Percentiles rank a stretch among this genome's conserved stretches.
Conservation (phyloP, 768 basidiomycete genomes). For the Cystobasidium tubakii region DNA sequence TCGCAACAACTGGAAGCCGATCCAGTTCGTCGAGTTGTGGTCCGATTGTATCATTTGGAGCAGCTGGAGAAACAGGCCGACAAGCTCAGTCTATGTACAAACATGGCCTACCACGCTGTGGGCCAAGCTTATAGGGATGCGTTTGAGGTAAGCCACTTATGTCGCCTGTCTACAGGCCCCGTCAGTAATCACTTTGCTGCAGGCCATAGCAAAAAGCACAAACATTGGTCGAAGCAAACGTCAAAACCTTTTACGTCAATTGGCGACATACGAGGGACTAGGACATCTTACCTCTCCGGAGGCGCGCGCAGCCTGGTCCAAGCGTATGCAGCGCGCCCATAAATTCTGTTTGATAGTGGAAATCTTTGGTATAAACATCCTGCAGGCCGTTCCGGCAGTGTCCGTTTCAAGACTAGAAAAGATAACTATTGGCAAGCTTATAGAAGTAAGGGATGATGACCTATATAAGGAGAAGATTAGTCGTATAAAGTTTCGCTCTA, state of each 20-base stretch:
- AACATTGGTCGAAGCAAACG: conserved; percentile 4
- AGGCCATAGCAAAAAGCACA: not conserved
- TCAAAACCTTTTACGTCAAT: conserved; percentile 1
- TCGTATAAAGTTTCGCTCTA: not conserved
- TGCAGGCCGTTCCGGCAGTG: not conserved
- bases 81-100: conserved; percentile 7
- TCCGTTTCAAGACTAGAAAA: conserved; percentile 1
- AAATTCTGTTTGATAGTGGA: not conserved
- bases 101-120: not conserved
- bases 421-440: not conserved
- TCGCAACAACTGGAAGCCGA: not conserved
- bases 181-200: conserved; percentile 2
- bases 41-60: not conserved
- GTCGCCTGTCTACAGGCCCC: not conserved
- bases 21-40: conserved; percentile 10
- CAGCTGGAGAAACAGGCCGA: conserved; percentile 14
- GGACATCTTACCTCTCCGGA: conserved; percentile 11
- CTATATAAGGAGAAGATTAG: not conserved
- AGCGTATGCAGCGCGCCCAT: conserved; percentile 10
- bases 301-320: conserved; percentile 10
- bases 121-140: not conserved
- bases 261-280: conserved; percentile 9
- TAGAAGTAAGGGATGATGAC: not conserved
- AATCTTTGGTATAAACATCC: not conserved
- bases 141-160: conserved; percentile 5